Evolutionary conservation across 2,329 filamentous ascomycete genomes (phyloP).

Genomic region (Cryoendolithus antarcticus): DNA sequence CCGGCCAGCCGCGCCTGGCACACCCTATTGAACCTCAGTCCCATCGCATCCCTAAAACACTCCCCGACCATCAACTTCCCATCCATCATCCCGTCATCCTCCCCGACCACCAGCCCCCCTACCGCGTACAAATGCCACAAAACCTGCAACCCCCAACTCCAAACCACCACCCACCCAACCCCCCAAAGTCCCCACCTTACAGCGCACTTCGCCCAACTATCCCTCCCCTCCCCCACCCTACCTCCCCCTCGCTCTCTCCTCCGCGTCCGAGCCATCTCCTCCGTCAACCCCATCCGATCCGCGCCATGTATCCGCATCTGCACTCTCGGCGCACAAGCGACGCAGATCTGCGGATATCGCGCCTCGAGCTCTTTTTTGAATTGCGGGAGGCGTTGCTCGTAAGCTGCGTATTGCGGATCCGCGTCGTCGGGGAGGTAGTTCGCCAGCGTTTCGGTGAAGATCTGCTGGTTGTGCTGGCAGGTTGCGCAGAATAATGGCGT

Average conservation of each 20-base stretch:
- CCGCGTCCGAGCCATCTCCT: constrained; percentile 35
- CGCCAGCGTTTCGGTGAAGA: constrained; percentile 63
- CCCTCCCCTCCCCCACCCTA: constrained; percentile 22
- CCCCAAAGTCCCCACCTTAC: constrained; percentile 15
- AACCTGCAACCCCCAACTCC: constrained; percentile 15
- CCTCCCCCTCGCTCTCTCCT: constrained; percentile 1
- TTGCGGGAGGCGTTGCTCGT: constrained; percentile 55
- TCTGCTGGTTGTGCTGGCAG: constrained; percentile 79
- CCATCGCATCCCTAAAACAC: constrained; percentile 5
- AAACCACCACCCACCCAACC: constrained; percentile 11
- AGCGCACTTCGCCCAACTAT: constrained; percentile 26
- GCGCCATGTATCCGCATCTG: constrained; percentile 29
- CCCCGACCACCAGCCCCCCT: neutral
- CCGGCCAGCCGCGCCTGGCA: constrained; percentile 15
- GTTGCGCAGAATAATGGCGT: constrained; percentile 52
- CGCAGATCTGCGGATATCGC: constrained; percentile 81
- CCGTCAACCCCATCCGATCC: constrained; percentile 49
- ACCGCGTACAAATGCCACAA: constrained; percentile 16
- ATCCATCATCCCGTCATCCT: neutral
- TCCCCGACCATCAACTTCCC: constrained; percentile 2
- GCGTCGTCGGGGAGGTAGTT: constrained; percentile 60
- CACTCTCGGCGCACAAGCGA: constrained; percentile 63
- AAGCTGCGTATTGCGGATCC: constrained; percentile 56
- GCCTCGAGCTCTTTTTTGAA: constrained; percentile 64
- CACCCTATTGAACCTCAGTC: constrained; percentile 8